Evolutionary conservation across 1,139 yeast species (phyloP).

Genomic region (Candida tetrigidarum): DNA sequence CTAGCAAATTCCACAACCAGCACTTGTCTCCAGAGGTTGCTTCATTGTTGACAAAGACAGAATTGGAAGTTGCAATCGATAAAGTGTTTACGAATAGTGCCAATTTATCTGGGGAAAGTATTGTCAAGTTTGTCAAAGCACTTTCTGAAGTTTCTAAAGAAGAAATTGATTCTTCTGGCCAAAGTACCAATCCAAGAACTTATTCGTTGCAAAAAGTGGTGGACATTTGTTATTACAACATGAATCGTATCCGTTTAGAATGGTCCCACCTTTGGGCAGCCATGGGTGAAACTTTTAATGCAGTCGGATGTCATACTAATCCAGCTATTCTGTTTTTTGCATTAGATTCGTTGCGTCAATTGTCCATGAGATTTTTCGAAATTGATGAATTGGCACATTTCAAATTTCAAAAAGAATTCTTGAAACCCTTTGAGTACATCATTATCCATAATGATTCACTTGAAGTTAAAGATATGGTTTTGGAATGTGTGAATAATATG

Average conservation of each 20-base stretch:
- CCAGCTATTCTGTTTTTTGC: constrained; percentile 86
- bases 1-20: constrained; percentile 49
- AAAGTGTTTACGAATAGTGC: constrained; percentile 86
- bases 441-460: constrained; percentile 66
- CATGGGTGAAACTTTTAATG: constrained; percentile 88
- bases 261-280: constrained; percentile 97
- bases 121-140: constrained; percentile 85
- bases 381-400: constrained; percentile 94
- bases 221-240: constrained; percentile 96
- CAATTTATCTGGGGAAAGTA: constrained; percentile 78
- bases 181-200: constrained; percentile 82
- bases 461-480: constrained; percentile 85
- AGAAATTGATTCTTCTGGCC: constrained; percentile 89
- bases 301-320: constrained; percentile 81
- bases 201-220: constrained; percentile 94
- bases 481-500: constrained; percentile 90
- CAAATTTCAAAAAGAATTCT: constrained; percentile 92
- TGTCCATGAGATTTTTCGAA: constrained; percentile 89
- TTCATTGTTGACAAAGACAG: constrained; percentile 67
- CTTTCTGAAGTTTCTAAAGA: constrained; percentile 86
- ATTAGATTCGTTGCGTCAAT: constrained; percentile 89
- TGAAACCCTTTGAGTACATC: constrained; percentile 87
- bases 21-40: constrained; percentile 44
- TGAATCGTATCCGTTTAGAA: constrained; percentile 94
- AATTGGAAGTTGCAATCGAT: constrained; percentile 84